These are phyloP conservation scores for Musa troglodytarum DNA, from an alignment of 176 grass and related monocot species.

Conservation along the genomic window DNA sequence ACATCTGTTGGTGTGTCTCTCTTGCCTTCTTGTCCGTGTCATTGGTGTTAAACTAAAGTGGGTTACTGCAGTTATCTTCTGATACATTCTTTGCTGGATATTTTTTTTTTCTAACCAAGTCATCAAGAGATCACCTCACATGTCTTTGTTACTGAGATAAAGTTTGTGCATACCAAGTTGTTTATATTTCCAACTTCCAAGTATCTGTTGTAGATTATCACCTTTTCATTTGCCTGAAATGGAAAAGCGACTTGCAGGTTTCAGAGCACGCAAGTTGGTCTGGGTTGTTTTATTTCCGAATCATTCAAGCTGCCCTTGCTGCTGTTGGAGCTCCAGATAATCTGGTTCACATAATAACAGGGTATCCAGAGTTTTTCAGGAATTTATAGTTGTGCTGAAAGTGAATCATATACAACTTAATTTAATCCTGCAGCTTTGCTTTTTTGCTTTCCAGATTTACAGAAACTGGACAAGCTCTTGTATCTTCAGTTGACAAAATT, in stretches of 20 bases:
- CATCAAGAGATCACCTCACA: too few species aligned
- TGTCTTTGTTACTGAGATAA: too few species aligned
- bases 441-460: constrained; percentile 51
- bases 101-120: neutral
- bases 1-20: neutral
- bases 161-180: too few species aligned
- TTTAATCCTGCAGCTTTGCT: constrained; percentile 5
- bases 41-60: neutral
- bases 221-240: neutral
- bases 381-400: constrained; percentile 6
- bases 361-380: constrained; percentile 37
- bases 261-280: constrained; percentile 98
- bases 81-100: neutral
- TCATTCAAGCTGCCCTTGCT: constrained; percentile 96
- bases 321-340: constrained; percentile 92
- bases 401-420: neutral
- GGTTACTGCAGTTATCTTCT: neutral
- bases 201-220: neutral
- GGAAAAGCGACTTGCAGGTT: constrained; percentile 34
- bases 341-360: constrained; percentile 90
- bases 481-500: constrained; percentile 94
- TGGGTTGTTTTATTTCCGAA: constrained; percentile 87
- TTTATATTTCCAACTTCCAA: neutral
- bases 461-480: constrained; percentile 93
- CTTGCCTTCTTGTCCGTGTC: neutral